Evolutionary conservation across 257 asterid genomes (phyloP).

Genomic region (Ophiorrhiza pumila): DNA sequence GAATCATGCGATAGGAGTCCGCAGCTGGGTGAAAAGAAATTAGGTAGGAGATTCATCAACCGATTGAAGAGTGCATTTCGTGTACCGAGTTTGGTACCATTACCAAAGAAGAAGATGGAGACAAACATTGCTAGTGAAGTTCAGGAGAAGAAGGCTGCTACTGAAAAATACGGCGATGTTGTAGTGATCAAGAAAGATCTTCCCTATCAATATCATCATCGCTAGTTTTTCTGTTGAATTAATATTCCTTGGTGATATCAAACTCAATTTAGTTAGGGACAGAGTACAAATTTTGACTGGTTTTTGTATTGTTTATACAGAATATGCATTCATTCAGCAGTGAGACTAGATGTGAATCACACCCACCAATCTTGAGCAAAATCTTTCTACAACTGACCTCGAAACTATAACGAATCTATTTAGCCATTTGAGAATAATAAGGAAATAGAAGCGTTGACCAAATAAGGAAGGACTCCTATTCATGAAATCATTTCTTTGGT

Average conservation of each 20-base stretch:
- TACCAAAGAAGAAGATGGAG: slow-evolving; percentile 45
- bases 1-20: slow-evolving; percentile 31
- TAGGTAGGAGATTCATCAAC: slow-evolving; percentile 49
- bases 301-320: no score
- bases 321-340: no score
- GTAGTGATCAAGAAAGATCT: slow-evolving; percentile 36
- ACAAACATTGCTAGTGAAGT: slow-evolving; percentile 11
- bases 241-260: no score
- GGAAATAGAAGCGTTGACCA: no score
- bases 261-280: background rate
- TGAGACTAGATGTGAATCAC: no score
- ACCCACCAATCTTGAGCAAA: no score
- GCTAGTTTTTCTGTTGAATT: background rate
- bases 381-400: no score
- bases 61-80: slow-evolving; percentile 62
- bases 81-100: slow-evolving; percentile 20
- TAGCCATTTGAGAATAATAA: no score
- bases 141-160: background rate
- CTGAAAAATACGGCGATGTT: slow-evolving; percentile 19
- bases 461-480: no score
- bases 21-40: slow-evolving; percentile 28
- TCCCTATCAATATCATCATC: slow-evolving; percentile 5
- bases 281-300: no score
- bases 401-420: no score
- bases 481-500: no score